Base-by-base conservation (phyloP, 1,284 basidiomycete species). In the Blastosporella zonata region DNA sequence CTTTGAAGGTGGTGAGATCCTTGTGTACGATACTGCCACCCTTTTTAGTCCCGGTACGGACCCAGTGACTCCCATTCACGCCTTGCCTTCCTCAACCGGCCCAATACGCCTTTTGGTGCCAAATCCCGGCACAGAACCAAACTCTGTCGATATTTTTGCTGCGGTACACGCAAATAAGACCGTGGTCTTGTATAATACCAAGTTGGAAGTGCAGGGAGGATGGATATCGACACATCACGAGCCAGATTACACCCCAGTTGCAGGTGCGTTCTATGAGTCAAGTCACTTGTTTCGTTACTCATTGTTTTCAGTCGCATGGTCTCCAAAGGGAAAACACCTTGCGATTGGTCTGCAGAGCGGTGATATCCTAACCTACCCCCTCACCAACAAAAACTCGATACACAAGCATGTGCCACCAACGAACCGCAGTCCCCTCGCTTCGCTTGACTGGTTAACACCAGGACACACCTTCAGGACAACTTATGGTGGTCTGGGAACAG, bases 251-350 rank as follows among this genome's bases (percentile, higher is more conserved):
- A 73, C 69, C 28, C 81, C 83, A 0, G 75, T 75, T 13, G 73
- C 81, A 50, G 69, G 87, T 88, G 52, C 48, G 82, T 70, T 12
- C 13, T 34, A 1, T 6, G 13, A 5, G 15, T 25, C 37, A 37
- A 9, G 15, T 46, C 9, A 23, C 17, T 51, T 21, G 43, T 42
- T 31, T 13, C 38, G 27, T 40, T 29, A 43, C 29, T 38, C 43
- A 31, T 48, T 15, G 62, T 39, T 29, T n/a, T 0, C 37, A 86
- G 85, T 85, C 4, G 80, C 82, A 17, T 93, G 91, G 90, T 93
- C 91, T 2, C 84, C 89, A 1, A 91, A 90, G 62, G 91, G 90
- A 38, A 93, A 92, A 63, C 90, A 92, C 55, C 67, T 93, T 27
- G 90, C 87, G 0, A 76, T 92, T 34, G 91, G 87, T 23, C 67